These are phyloP conservation scores for Blastobotrys terrestris DNA, from an alignment of 805 yeast species.

Conservation along the genomic window DNA sequence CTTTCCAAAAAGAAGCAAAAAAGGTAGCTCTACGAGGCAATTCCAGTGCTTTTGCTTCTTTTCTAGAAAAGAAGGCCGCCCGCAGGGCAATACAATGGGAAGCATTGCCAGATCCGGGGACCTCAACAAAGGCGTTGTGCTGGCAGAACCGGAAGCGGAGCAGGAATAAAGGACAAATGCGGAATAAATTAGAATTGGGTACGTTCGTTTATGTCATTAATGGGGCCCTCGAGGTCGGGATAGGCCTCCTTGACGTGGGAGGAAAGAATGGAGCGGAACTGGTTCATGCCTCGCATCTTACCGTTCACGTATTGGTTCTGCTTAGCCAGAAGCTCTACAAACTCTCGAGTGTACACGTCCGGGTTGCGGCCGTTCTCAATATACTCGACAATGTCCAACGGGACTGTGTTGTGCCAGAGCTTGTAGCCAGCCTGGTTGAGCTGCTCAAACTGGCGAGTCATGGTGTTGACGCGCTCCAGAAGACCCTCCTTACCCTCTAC, in stretches of 20 bases:
- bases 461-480: slow-evolving; percentile 26
- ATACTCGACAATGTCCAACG: slow-evolving; percentile 81
- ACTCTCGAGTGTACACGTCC: slow-evolving; percentile 93
- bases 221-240: slow-evolving; percentile 60
- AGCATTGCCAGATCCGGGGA: background rate
- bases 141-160: background rate
- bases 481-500: slow-evolving; percentile 64
- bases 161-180: too few species aligned
- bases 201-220: slow-evolving; percentile 39
- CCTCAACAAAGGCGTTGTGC: background rate
- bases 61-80: background rate
- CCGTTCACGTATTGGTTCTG: slow-evolving; percentile 86
- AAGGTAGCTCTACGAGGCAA: background rate
- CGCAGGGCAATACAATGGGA: background rate
- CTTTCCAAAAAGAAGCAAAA: background rate
- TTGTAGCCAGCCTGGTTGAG: slow-evolving; percentile 21
- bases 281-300: slow-evolving; percentile 62
- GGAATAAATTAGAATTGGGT: background rate
- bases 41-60: background rate
- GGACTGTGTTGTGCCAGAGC: slow-evolving; percentile 29
- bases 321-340: slow-evolving; percentile 87
- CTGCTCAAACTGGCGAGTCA: slow-evolving; percentile 24
- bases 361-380: slow-evolving; percentile 97
- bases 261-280: slow-evolving; percentile 60
- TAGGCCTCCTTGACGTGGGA: slow-evolving; percentile 67